Base-by-base conservation (phyloP, 1,284 basidiomycete genomes). In the Neonothopanus nambi region DNA sequence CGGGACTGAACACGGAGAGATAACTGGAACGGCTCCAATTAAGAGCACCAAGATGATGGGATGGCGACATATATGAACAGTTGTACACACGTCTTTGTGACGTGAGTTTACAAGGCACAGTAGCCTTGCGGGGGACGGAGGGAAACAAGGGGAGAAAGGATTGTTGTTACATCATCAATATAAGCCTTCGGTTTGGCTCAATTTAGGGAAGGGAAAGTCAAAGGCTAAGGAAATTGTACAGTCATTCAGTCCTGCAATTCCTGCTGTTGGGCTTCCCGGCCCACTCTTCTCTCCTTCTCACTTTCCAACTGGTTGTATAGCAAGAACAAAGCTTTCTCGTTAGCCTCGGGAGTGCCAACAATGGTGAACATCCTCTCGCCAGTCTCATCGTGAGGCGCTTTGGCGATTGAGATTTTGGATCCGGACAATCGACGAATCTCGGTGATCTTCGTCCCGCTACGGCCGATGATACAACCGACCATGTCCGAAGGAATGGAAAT, bases 331-430 rank as follows among this genome's bases (percentile, higher is more conserved):
- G 96, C 96, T 75, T 95, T 95, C 76, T 97, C 95, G 68, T 95
- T 95, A 59, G 93, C 90, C 74, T 98, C 95, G 48, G 94, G 90
- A 5, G 95, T 95, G 55, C 96, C 96, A 57, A 98, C 84, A 68
- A 99, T 98, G 56, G 97, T 98, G 76, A 99, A 99, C 95, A 99
- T 98, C 63, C 96, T 83, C 77, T 99, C 96, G 63, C 96, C 96
- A 48, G 94, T 95, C 67, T 98, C 97, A 67, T 98, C 96, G 67
- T 99, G 96, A 20, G 96, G 94, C 48, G 93, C 91, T 76, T 99
- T 99, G 64, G 96, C 97, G 64, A 99, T 99, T 55, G 90, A 93
- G 70, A 99, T 99, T 74, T 95, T 93, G 61, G 92, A 95, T 42
- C 96, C 96, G 57, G 93, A 95, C 52, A 98, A 82, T 54, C 96